Conservation (phyloP, 352 stramenopile species). For the Pythium rishiriense region DNA sequence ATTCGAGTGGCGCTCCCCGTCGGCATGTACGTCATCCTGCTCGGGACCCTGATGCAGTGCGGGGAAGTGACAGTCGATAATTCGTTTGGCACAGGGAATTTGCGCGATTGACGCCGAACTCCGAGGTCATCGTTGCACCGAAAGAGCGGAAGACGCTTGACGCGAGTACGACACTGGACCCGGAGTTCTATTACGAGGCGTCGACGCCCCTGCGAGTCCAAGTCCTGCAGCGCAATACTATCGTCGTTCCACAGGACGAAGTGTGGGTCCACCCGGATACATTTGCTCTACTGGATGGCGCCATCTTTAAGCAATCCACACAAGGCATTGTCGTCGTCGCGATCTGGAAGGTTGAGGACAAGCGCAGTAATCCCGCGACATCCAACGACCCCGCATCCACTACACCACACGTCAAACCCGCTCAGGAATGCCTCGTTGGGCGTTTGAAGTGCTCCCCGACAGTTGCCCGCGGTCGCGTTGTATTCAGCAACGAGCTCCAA, state of each 20-base stretch:
- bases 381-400: background rate
- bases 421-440: conserved; percentile 6
- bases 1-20: conserved; percentile 55
- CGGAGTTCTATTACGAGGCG: conserved; percentile 61
- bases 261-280: conserved; percentile 70
- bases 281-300: conserved; percentile 59
- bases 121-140: conserved; percentile 73
- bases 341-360: conserved; percentile 25
- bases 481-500: conserved; percentile 35
- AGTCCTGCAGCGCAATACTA: conserved; percentile 19
- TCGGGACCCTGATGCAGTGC: background rate
- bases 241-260: conserved; percentile 39
- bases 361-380: background rate
- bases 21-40: conserved; percentile 62
- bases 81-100: conserved; percentile 42
- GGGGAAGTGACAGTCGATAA: background rate
- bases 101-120: conserved; percentile 65
- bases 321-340: conserved; percentile 3
- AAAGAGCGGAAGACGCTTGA: conserved; percentile 55
- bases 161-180: conserved; percentile 34
- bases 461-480: conserved; percentile 37
- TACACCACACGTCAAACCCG: background rate
- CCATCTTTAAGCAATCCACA: conserved; percentile 22
- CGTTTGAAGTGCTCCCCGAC: conserved; percentile 38
- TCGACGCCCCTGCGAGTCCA: conserved; percentile 56